These are phyloP conservation scores for Funneliformis caledonium DNA, from an alignment of 371 early-diverging fungal species.

Conservation along the genomic window DNA sequence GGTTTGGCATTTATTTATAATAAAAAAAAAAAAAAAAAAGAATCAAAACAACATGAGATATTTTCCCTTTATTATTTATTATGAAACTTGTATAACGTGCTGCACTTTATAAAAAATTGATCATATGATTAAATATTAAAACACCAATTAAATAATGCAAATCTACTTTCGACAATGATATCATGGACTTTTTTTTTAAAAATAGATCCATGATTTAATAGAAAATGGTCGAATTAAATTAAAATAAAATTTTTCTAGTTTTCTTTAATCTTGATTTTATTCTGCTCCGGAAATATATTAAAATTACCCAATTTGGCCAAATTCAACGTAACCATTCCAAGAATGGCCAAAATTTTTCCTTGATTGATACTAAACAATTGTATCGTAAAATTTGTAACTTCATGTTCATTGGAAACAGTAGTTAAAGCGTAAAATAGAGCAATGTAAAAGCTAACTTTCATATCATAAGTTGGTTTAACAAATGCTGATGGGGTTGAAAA, in stretches of 20 bases:
- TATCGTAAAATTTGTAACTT: neutral
- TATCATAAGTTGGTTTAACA: constrained; percentile 21
- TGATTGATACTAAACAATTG: neutral
- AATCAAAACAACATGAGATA: no score
- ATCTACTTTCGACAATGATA: no score
- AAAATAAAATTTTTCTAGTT: neutral
- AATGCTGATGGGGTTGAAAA: constrained; percentile 9
- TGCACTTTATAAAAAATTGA: no score
- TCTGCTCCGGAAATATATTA: neutral
- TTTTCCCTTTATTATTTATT: no score
- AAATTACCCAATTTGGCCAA: neutral
- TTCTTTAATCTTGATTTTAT: neutral
- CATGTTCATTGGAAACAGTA: neutral
- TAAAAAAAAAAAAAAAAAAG: no score
- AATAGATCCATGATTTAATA: no score
- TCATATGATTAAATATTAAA: no score
- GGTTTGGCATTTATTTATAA: no score
- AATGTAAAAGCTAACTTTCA: constrained; percentile 24
- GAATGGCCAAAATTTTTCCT: constrained; percentile 11
- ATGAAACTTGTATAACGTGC: no score
- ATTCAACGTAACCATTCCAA: neutral
- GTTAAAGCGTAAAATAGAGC: constrained; percentile 17
- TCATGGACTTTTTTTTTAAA: no score
- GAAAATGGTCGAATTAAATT: no score
- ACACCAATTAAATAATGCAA: no score